Base-by-base conservation (phyloP, 257 asterid genomes). In the Scutellaria minor region DNA sequence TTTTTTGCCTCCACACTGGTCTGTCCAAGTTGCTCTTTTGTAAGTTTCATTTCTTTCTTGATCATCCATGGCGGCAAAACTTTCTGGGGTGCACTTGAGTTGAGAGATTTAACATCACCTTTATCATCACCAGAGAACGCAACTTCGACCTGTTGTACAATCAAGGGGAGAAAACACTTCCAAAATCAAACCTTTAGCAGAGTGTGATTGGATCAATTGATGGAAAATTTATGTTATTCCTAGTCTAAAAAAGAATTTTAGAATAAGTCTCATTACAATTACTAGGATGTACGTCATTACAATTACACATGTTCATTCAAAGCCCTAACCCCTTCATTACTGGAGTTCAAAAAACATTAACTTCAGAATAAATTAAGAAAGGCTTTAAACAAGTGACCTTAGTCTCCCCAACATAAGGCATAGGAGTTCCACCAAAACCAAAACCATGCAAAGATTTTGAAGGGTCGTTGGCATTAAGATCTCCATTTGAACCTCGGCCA, bases 61-160 rank as follows among this genome's bases (percentile, higher is more conserved):
- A 95, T 87, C 99, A 95, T 92, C 99, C 98, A 95, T 20, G 98
- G 96, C 72, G 99, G 99, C 83, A 92, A 85, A 42, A 88, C 90
- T 84, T 95, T 92, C 87, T 70, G 81, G 24, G 91, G 91, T 45
- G 86, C 42, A 74, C 50, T 83, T 45, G 82, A 47, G 78, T 78
- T 80, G 75, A 82, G 84, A 44, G 85, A 60, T 78, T 87, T 87
- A 68, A 83, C 85, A 65, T 81, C 81, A 72, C 90, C 98, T 75
- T 89, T 88, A 7, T 86, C 96, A 64, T 92, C 98, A 60, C 96
- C 99, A 47, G 95, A 82, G 81, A 92, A 86, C 35, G 89, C 96
- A 82, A 95, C 99, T 81, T 92, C 99, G 75, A 95, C 96, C 98
- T 93, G 89, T 50, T 46, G 41, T 45, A 52, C 9, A 35, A 47